Conservation (phyloP, 371 early-diverging fungal genomes). For the Mortierella sp. region DNA sequence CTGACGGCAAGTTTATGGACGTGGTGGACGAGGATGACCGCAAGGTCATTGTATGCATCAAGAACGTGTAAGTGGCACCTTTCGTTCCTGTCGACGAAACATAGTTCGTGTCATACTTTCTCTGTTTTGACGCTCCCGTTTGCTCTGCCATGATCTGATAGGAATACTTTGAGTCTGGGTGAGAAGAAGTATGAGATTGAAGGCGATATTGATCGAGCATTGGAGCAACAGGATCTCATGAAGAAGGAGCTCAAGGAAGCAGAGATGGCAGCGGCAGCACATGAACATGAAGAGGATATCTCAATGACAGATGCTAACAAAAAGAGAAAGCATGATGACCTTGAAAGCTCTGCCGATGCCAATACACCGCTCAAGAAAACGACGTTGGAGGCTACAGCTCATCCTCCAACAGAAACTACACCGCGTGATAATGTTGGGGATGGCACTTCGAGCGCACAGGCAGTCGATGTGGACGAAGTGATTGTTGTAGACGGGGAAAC, state of each 20-base stretch:
- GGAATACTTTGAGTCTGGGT: conserved; percentile 13
- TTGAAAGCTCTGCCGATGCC: background rate
- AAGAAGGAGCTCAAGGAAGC: conserved; percentile 17
- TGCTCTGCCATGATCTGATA: background rate
- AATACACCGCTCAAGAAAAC: conserved; percentile 30
- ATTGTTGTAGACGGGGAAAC: conserved; percentile 35
- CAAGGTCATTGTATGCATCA: conserved; percentile 40
- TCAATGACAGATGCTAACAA: conserved; percentile 25
- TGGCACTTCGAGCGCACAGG: conserved; percentile 29
- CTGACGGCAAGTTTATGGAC: conserved; percentile 67
- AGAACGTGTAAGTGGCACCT: conserved; percentile 35
- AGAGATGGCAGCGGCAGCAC: conserved; percentile 16
- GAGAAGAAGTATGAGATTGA: conserved; percentile 25
- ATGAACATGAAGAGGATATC: conserved; percentile 18
- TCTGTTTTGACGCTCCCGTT: background rate
- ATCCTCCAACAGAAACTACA: conserved; percentile 6
- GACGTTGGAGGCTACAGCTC: conserved; percentile 17
- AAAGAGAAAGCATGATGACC: conserved; percentile 29
- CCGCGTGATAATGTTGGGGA: conserved; percentile 20
- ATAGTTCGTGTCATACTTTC: too few species aligned
- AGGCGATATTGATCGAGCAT: conserved; percentile 31
- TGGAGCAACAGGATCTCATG: conserved; percentile 21
- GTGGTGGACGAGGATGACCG: conserved; percentile 63
- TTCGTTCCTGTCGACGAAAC: too few species aligned
- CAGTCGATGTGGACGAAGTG: conserved; percentile 42